phyloP scores from a whole-genome alignment of 2,329 filamentous ascomycete species.

The Dothideomycetidae sp. region DNA sequence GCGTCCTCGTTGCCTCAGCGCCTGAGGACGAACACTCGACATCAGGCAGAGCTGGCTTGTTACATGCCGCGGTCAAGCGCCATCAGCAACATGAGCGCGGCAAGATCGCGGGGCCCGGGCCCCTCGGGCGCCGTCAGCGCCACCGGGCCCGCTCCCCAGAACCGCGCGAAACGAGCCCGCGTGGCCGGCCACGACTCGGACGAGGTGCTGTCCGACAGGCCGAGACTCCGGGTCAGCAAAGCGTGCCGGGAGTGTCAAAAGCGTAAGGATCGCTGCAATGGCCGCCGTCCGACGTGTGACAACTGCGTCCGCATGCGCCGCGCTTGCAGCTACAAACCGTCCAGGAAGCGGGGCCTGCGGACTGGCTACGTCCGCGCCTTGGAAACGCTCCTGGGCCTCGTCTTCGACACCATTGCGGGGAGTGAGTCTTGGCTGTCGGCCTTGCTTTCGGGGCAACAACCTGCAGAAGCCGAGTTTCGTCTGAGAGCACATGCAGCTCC shows the following conservation, averaged over 20 bases:
- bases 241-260: background rate
- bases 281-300: background rate
- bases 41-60: background rate
- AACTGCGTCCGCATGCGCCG: background rate
- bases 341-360: background rate
- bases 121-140: background rate
- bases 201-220: too few relatives aligned
- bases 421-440: too few relatives aligned
- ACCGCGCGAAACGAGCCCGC: too few relatives aligned
- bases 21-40: too few relatives aligned
- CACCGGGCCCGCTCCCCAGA: background rate
- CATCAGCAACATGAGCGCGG: background rate
- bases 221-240: background rate
- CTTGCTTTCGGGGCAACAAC: too few relatives aligned
- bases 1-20: too few relatives aligned
- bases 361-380: background rate
- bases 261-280: background rate
- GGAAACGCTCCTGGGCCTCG: background rate
- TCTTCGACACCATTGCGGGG: background rate
- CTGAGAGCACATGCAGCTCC: too few relatives aligned
- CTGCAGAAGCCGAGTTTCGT: too few relatives aligned
- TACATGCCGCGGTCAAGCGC: background rate
- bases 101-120: background rate
- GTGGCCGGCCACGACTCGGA: too few relatives aligned
- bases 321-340: background rate